Evolutionary conservation across 164 flowering plant species (phyloP).

Genomic region (Umbellularia californica): DNA sequence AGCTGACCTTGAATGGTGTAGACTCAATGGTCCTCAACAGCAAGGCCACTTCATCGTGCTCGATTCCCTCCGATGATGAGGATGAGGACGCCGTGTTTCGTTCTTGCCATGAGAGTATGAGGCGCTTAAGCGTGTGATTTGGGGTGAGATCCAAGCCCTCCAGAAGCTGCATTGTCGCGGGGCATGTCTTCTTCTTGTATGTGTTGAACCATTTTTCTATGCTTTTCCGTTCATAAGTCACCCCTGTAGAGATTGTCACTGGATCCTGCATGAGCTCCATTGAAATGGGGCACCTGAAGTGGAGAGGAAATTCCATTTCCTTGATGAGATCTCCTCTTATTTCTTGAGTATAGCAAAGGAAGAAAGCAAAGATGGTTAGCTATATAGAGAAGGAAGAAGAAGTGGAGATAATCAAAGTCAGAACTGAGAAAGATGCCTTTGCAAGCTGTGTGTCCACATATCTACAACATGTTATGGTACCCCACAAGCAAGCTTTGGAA

Average conservation of each 20-base stretch:
- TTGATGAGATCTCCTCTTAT: slow-evolving; percentile 1
- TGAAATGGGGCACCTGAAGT: slow-evolving; percentile 75
- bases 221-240: slow-evolving; percentile 54
- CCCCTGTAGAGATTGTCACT: slow-evolving; percentile 64
- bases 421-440: slow-evolving; percentile 10
- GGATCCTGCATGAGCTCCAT: slow-evolving; percentile 74
- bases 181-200: slow-evolving; percentile 62
- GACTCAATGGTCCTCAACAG: slow-evolving; percentile 33
- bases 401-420: slow-evolving; percentile 18
- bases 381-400: background rate
- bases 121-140: slow-evolving; percentile 62
- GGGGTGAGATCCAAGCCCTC: slow-evolving; percentile 43
- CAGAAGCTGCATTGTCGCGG: slow-evolving; percentile 59
- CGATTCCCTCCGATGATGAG: slow-evolving; percentile 4
- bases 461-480: background rate
- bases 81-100: background rate
- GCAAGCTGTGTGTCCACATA: slow-evolving; percentile 11
- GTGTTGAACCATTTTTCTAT: slow-evolving; percentile 60
- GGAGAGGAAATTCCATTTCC: slow-evolving; percentile 39
- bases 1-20: slow-evolving; percentile 52
- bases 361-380: background rate
- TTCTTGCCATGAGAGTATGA: slow-evolving; percentile 44
- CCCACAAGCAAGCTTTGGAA: slow-evolving; percentile 2
- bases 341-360: background rate
- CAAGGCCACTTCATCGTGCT: slow-evolving; percentile 32